phyloP scores from a whole-genome alignment of 2,329 filamentous ascomycete species.

The Fusarium redolens region DNA sequence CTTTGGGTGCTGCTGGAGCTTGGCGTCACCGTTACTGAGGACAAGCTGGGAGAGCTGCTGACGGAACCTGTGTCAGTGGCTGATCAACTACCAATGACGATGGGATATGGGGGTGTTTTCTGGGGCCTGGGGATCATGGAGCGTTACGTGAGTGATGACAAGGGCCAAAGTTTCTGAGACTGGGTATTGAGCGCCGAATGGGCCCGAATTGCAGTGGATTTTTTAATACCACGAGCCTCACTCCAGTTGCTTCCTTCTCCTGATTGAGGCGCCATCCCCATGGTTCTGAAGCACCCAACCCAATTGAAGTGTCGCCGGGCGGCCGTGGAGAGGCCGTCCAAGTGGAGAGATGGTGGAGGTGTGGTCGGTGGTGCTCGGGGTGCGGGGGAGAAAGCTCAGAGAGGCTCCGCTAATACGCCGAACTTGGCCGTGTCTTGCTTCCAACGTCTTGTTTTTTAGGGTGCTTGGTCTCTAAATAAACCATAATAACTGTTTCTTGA shows the following conservation, averaged over 20 bases:
- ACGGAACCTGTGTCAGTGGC: constrained; percentile 47
- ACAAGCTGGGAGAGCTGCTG: constrained; percentile 64
- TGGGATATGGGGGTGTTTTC: constrained; percentile 13
- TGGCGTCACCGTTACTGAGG: constrained; percentile 58
- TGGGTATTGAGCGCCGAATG: constrained; percentile 26
- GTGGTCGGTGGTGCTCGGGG: constrained; percentile 37
- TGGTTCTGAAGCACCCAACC: constrained; percentile 23
- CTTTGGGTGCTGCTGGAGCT: constrained; percentile 51
- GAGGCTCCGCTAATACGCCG: constrained; percentile 47
- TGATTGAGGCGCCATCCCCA: constrained; percentile 28
- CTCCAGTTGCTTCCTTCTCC: constrained; percentile 25
- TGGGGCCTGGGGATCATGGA: constrained; percentile 34
- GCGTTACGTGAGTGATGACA: constrained; percentile 27
- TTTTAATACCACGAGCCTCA: constrained; percentile 23
- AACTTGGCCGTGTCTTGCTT: constrained; percentile 33
- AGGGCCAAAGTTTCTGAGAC: constrained; percentile 6
- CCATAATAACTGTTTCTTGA: background rate
- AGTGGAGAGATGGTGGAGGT: constrained; percentile 36
- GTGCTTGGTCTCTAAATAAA: background rate
- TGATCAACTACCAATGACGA: constrained; percentile 42
- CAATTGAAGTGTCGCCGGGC: constrained; percentile 34
- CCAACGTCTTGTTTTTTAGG: constrained; percentile 25
- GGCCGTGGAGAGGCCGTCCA: constrained; percentile 38
- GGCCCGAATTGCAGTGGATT: constrained; percentile 33
- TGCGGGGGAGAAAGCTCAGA: constrained; percentile 41